Conservation (phyloP, 768 basidiomycete species). For the Candolleomyces aberdarensis region DNA sequence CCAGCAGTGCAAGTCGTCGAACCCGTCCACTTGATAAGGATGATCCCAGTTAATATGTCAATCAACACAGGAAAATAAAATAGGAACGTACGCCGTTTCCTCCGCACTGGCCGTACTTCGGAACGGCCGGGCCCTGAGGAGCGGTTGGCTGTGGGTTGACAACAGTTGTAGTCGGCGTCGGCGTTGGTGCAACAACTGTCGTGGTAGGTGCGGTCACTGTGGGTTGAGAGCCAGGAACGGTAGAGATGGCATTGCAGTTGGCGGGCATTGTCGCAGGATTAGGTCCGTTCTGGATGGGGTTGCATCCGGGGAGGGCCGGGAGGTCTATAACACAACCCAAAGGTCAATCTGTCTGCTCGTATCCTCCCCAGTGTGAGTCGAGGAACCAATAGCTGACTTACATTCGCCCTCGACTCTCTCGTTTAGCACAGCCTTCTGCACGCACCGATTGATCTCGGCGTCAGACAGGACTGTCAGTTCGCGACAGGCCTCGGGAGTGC, state of each 20-base stretch:
- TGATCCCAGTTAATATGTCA: background rate
- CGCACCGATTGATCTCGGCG: slow-evolving; percentile 10
- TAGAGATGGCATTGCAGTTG: slow-evolving; percentile 4
- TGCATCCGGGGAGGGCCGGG: slow-evolving; percentile 9
- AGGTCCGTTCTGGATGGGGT: slow-evolving; percentile 9
- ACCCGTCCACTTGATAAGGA: background rate
- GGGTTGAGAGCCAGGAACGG: background rate
- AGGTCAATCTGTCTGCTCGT: background rate
- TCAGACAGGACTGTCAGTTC: slow-evolving; percentile 9
- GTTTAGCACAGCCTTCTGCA: background rate
- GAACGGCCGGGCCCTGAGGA: background rate
- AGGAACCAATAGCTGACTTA: background rate
- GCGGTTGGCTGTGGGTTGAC: slow-evolving; percentile 1
- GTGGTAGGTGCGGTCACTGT: background rate
- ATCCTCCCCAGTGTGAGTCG: background rate
- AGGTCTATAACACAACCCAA: background rate
- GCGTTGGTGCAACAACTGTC: background rate
- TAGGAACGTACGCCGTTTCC: background rate
- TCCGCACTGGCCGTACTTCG: slow-evolving; percentile 3
- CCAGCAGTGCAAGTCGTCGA: background rate
- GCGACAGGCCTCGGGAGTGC: slow-evolving; percentile 7
- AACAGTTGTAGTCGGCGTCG: background rate
- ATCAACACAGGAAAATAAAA: background rate
- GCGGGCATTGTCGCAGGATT: slow-evolving; percentile 2
- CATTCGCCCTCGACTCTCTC: slow-evolving; percentile 7